Percentiles rank a stretch among this genome's conserved stretches.
phyloP scores from a whole-genome alignment of 306 rosid genomes.

The Corylus avellana region DNA sequence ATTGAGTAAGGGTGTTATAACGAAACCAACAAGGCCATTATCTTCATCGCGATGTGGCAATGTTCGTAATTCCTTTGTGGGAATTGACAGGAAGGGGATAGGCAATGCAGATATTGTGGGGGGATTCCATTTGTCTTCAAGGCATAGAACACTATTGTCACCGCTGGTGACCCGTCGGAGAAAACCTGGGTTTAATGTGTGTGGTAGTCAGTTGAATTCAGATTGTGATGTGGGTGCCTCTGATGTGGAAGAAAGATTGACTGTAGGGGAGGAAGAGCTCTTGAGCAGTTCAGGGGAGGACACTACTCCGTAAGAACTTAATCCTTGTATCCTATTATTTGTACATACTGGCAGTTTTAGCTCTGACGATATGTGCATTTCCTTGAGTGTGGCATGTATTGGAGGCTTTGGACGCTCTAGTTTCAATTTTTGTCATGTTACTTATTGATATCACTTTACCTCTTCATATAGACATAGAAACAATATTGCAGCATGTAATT shows the following conservation, averaged over 20 bases:
- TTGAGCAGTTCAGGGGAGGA: constrained; percentile 26
- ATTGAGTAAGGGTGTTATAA: constrained; percentile 11
- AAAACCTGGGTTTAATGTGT: constrained; percentile 29
- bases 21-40: constrained; percentile 15
- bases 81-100: constrained; percentile 27
- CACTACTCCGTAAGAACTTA: constrained; percentile 47
- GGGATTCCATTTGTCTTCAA: constrained; percentile 21
- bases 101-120: constrained; percentile 27
- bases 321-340: constrained; percentile 13
- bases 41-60: constrained; percentile 7
- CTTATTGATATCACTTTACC: background rate
- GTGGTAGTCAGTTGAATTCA: constrained; percentile 40
- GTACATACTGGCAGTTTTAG: background rate
- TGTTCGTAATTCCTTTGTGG: constrained; percentile 14
- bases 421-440: background rate
- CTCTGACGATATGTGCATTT: background rate
- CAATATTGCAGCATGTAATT: background rate
- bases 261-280: constrained; percentile 28
- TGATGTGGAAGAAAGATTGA: constrained; percentile 41
- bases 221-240: constrained; percentile 32
- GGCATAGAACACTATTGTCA: background rate
- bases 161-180: constrained; percentile 36
- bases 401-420: background rate
- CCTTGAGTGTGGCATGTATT: background rate
- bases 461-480: no score